phyloP scores from a whole-genome alignment of 169 alveolate genomes.

The Toxoplasma gondii region DNA sequence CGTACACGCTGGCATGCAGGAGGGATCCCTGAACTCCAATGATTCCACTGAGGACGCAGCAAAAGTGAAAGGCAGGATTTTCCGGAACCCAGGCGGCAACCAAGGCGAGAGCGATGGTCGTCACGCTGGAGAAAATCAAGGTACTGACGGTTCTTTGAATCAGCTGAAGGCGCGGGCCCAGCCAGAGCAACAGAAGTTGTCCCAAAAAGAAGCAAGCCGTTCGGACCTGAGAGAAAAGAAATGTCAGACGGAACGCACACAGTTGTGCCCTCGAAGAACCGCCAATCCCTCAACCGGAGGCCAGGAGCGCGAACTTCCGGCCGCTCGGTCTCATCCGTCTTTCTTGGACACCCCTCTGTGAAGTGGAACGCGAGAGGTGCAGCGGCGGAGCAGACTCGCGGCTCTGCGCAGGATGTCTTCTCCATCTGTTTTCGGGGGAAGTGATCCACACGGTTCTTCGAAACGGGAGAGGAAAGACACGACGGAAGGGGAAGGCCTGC shows the following conservation, averaged over 20 bases:
- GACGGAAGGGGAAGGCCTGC: no score
- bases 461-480: no score
- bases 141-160: constrained; percentile 28
- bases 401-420: no score
- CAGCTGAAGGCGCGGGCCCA: constrained; percentile 20
- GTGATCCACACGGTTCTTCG: no score
- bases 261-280: no score
- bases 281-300: no score
- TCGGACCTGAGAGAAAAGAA: constrained; percentile 42
- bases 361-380: no score
- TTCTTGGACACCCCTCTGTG: no score
- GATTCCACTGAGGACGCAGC: constrained; percentile 24
- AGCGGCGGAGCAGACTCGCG: no score
- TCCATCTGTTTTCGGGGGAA: no score
- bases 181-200: constrained; percentile 39
- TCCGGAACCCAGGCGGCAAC: not conserved
- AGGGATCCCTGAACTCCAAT: constrained; percentile 36
- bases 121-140: constrained; percentile 23
- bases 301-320: no score
- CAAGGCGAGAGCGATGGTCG: not conserved
- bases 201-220: constrained; percentile 45
- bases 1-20: constrained; percentile 43
- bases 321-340: no score
- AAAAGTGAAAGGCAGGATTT: not conserved
- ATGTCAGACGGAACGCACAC: not conserved